These are phyloP conservation scores for Tylopilus felleus DNA, from an alignment of 768 basidiomycete genomes.

Conservation along the genomic window DNA sequence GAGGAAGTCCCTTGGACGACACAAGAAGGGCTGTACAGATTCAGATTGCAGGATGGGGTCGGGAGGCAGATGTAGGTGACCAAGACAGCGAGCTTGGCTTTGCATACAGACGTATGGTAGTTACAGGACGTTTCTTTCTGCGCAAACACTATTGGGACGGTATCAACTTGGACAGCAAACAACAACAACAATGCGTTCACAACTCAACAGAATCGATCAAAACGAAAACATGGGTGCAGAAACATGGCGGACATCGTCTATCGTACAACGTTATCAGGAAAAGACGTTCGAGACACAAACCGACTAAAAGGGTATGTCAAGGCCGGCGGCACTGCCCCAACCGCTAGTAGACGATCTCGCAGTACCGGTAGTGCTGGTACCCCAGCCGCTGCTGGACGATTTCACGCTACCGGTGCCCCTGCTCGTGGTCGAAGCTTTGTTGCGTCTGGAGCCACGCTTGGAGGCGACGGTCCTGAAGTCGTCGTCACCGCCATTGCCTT, in stretches of 20 bases:
- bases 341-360: constrained; percentile 12
- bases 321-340: constrained; percentile 8
- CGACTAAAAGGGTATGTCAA: constrained; percentile 25
- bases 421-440: constrained; percentile 12
- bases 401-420: constrained; percentile 3
- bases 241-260: background rate
- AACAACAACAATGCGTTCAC: background rate
- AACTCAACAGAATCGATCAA: constrained; percentile 2
- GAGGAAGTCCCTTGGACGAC: constrained; percentile 83
- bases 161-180: background rate
- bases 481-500: background rate
- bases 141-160: background rate
- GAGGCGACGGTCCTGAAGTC: constrained; percentile 4
- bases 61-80: constrained; percentile 13
- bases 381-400: constrained; percentile 17
- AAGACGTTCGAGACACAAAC: background rate
- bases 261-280: background rate
- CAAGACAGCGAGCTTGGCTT: background rate
- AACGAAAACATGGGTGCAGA: background rate
- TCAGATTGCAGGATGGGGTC: constrained; percentile 35
- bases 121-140: background rate
- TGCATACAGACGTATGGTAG: background rate
- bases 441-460: constrained; percentile 14
- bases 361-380: background rate
- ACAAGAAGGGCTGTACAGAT: constrained; percentile 48